A percentile compares a stretch with the other conserved stretches of the same genome.
phyloP scores from a whole-genome alignment of 495 filamentous ascomycete genomes.

The Podospora sp. region DNA sequence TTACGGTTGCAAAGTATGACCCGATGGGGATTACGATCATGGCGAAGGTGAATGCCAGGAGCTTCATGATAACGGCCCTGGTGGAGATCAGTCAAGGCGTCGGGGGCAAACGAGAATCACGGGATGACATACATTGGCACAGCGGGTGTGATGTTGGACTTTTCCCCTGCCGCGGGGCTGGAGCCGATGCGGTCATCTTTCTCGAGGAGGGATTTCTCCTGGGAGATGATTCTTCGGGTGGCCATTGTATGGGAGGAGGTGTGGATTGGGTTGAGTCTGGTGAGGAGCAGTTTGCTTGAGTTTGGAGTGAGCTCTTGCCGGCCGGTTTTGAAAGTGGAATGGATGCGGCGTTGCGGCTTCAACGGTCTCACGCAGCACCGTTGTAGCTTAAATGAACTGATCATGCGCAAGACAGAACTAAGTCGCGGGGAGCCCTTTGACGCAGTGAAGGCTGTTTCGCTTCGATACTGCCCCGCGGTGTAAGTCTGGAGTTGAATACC shows the following conservation, averaged over 20 bases:
- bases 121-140: slow-evolving; percentile 62
- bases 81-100: slow-evolving; percentile 14
- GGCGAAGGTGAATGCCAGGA: slow-evolving; percentile 84
- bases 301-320: too few relatives aligned
- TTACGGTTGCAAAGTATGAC: slow-evolving; percentile 80
- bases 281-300: background rate
- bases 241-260: slow-evolving; percentile 54
- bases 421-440: background rate
- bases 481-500: background rate
- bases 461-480: background rate
- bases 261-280: background rate
- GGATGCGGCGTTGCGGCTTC: background rate
- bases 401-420: background rate
- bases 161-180: slow-evolving; percentile 40
- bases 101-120: background rate
- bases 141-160: slow-evolving; percentile 61
- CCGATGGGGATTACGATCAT: slow-evolving; percentile 87
- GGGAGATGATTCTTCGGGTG: slow-evolving; percentile 57
- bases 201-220: slow-evolving; percentile 56
- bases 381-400: background rate
- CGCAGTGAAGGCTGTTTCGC: background rate
- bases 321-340: background rate
- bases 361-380: background rate
- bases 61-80: slow-evolving; percentile 85
- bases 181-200: slow-evolving; percentile 52